These are phyloP conservation scores for Petunia secreta DNA, from an alignment of 257 asterid genomes.

Conservation along the genomic window DNA sequence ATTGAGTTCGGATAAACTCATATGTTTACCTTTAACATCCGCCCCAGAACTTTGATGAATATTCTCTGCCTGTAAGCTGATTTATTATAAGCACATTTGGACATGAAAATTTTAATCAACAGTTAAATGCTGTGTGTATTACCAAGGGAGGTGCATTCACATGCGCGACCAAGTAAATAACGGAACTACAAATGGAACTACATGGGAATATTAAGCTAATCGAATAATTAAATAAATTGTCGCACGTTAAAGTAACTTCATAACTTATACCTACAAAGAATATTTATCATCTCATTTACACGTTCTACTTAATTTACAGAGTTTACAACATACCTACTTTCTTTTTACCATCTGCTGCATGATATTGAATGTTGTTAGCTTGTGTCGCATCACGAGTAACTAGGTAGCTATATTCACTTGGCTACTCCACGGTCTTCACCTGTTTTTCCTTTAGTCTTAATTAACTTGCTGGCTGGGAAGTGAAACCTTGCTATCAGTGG, in stretches of 20 bases:
- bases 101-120: no score
- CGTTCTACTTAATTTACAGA: not conserved
- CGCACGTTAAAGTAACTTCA: constrained; percentile 20
- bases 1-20: no score
- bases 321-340: not conserved
- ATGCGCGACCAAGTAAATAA: no score
- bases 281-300: not conserved
- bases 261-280: constrained; percentile 10
- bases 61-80: no score
- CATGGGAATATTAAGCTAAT: not conserved
- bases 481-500: constrained; percentile 90
- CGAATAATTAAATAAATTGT: constrained; percentile 13
- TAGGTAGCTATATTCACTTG: constrained; percentile 31
- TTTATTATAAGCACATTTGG: no score
- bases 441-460: constrained; percentile 55
- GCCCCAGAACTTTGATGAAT: no score
- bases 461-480: constrained; percentile 80
- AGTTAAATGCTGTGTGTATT: no score
- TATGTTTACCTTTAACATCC: no score
- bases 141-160: no score
- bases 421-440: constrained; percentile 44
- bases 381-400: constrained; percentile 22
- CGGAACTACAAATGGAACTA: not conserved
- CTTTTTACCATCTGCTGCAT: constrained; percentile 8
- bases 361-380: constrained; percentile 11